Percentiles rank a stretch among this genome's conserved stretches.
These are phyloP conservation scores for Colletotrichum siamense DNA, from an alignment of 2,329 filamentous ascomycete genomes.

Conservation along the genomic window DNA sequence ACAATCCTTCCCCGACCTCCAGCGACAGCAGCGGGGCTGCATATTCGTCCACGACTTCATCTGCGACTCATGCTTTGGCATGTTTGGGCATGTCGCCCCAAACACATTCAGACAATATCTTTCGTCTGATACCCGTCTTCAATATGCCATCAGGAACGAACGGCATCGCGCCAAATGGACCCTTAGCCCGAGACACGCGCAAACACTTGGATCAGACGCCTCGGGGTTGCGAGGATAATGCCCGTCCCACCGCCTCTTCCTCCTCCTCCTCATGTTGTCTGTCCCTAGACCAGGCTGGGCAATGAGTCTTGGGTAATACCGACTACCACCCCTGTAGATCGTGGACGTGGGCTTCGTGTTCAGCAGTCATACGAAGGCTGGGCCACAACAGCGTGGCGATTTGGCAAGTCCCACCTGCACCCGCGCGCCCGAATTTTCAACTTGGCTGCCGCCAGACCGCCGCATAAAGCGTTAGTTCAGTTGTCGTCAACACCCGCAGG, in stretches of 20 bases:
- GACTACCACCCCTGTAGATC: not conserved
- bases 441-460: conserved; percentile 4
- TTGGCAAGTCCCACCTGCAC: conserved; percentile 8
- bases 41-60: not conserved
- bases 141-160: not conserved
- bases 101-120: conserved; percentile 1
- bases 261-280: not conserved
- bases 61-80: not conserved
- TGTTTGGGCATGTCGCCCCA: not conserved
- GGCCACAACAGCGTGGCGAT: not conserved
- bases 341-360: conserved; percentile 9
- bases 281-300: not conserved
- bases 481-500: not conserved
- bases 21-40: not conserved
- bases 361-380: conserved; percentile 20
- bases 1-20: not conserved
- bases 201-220: not conserved
- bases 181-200: not conserved
- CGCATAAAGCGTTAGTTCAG: not conserved
- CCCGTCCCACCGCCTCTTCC: conserved; percentile 12
- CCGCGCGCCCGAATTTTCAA: conserved; percentile 10
- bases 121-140: not conserved
- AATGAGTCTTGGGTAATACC: not conserved
- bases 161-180: not conserved
- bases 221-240: conserved; percentile 4